Conservation (phyloP, 371 early-diverging fungal species). For the Mucor velutinosus region DNA sequence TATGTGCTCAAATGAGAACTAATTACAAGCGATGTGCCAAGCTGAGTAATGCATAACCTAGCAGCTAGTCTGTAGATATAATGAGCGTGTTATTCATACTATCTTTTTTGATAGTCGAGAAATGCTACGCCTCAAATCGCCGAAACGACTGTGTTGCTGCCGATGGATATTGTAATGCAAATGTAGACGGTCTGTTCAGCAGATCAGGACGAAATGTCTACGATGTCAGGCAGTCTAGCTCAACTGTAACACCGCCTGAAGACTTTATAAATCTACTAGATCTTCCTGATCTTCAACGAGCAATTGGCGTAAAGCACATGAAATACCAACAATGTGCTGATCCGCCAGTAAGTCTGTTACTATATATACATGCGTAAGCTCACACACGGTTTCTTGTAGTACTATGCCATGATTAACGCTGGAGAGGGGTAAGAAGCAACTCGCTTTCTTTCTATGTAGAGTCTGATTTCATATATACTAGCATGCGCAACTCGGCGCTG, state of each 20-base stretch:
- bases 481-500: constrained; percentile 7
- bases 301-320: constrained; percentile 12
- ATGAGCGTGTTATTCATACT: background rate
- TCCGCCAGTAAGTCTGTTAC: background rate
- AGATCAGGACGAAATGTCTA: constrained; percentile 18
- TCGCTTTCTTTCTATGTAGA: background rate
- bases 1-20: constrained; percentile 10
- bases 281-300: background rate
- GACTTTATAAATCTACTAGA: constrained; percentile 22
- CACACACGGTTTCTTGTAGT: background rate
- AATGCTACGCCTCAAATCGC: constrained; percentile 16
- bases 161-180: constrained; percentile 14
- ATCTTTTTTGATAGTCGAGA: constrained; percentile 9
- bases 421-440: constrained; percentile 10
- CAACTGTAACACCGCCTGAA: background rate
- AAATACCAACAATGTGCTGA: constrained; percentile 10
- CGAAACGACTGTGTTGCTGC: constrained; percentile 13
- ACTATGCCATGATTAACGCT: constrained; percentile 1
- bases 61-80: background rate
- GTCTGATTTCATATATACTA: background rate
- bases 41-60: background rate
- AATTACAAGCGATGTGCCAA: constrained; percentile 11
- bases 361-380: background rate
- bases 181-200: constrained; percentile 16
- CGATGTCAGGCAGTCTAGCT: constrained; percentile 12